Base-by-base conservation (phyloP, 345 rosid genomes). In the Garcia nutans region DNA sequence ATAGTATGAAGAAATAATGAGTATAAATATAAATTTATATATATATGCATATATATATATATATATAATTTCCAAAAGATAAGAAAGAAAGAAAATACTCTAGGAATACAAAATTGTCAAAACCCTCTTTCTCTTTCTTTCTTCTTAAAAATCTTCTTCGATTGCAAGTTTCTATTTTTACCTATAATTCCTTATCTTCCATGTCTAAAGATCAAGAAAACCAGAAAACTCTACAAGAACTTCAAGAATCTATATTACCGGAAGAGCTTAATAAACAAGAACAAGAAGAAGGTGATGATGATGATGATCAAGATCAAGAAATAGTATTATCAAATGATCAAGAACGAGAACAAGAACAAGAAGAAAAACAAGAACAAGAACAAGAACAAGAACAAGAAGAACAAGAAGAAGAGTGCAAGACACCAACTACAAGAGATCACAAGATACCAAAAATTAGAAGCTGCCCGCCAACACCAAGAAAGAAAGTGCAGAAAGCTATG, bases 401-500 rank as follows among this genome's bases (percentile, higher is more conserved):
- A 10, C 76, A 74, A 1, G 55, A 37, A 37, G 77, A 74, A 1
- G 76, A 70, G 59, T 87, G 90, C 81, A 83, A 68, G 58, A 89
- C 92, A 24, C 90, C 92, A 10, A 82, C 77, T 58, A 84, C 90
- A 0, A 74, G 80, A 10, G 82, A 83, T 24, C 81, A 82, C 78
- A 89, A 84, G 86, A 87, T 87, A 80, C 87, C 90, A 22, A 26
- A 47, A 8, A 70, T 71, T 58, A 70, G 65, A 57, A 85, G 88
- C 79, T 89, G 92, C 86, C 92, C 92, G 8, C 86, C 87, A 17
- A 84, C 89, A 24, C 92, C 92, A 1, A 74, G 37, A 73, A 89
- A 87, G 87, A 82, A 79, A 26, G 77, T 37, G 10, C 74, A 66
- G 8, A 57, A 17, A 17, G 28, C 3, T 6, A 44, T 65, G 2